These are phyloP conservation scores for Neonectria ditissima DNA, from an alignment of 2,329 filamentous ascomycete genomes.

Conservation along the genomic window DNA sequence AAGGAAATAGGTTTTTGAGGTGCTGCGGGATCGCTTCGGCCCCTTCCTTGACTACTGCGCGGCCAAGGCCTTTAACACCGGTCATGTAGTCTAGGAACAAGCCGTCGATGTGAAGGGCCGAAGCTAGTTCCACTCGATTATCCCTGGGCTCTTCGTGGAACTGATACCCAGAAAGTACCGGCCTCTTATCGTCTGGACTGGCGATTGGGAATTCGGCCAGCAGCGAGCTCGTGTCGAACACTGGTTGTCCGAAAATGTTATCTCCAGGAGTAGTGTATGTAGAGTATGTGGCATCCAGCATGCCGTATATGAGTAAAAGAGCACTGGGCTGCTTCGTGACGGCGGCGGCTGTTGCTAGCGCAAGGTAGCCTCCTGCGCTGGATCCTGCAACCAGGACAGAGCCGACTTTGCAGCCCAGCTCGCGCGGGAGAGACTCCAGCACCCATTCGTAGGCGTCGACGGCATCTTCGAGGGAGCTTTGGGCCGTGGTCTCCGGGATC, in stretches of 20 bases:
- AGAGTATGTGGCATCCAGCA: slow-evolving; percentile 27
- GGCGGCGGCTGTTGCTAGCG: slow-evolving; percentile 26
- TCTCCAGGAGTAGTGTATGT: slow-evolving; percentile 33
- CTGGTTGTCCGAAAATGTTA: slow-evolving; percentile 27
- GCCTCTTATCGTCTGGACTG: slow-evolving; percentile 19
- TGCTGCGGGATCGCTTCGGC: slow-evolving; percentile 23
- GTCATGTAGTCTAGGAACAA: slow-evolving; percentile 41
- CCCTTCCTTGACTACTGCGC: slow-evolving; percentile 23
- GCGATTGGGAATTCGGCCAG: slow-evolving; percentile 28
- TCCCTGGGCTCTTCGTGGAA: not conserved
- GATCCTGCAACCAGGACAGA: slow-evolving; percentile 35
- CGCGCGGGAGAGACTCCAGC: slow-evolving; percentile 9
- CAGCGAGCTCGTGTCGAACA: slow-evolving; percentile 27
- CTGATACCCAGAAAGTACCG: slow-evolving; percentile 23
- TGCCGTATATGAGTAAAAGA: slow-evolving; percentile 34
- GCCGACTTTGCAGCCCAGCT: slow-evolving; percentile 24
- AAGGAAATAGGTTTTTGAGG: slow-evolving; percentile 32
- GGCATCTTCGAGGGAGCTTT: slow-evolving; percentile 31
- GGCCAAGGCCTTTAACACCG: slow-evolving; percentile 24
- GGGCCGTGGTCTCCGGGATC: slow-evolving; percentile 37
- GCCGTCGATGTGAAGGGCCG: slow-evolving; percentile 37
- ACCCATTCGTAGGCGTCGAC: slow-evolving; percentile 40
- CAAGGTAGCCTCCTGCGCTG: slow-evolving; percentile 38
- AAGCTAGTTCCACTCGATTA: slow-evolving; percentile 10
- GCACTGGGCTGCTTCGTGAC: slow-evolving; percentile 24